Evolutionary conservation across 331 rosid genomes (phyloP), one percentile per base, ranked within the genome.

Genomic region (Prunus yedoensis): DNA sequence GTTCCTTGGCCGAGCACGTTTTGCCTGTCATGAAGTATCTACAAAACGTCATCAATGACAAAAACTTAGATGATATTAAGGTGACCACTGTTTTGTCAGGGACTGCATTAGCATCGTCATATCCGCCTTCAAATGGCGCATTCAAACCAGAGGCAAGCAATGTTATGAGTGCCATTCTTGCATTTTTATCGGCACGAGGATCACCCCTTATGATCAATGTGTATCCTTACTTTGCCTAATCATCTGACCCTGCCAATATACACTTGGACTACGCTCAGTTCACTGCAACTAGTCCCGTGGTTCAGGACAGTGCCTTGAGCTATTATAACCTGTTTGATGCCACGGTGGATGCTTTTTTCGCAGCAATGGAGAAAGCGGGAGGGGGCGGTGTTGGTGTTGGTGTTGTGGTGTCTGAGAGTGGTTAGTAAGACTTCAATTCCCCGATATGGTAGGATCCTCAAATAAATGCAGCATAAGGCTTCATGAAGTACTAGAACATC

Each of bases 271-370:
- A 71, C 5, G 85, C 85, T 0, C 58, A 21, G 28, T 77, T 79
- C 15, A 76, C 51, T 0, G 60, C 57, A 10, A 58, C 50, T 0
- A 18, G 28, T 2, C 46, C 66, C 0, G 68, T 78, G 30, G 81
- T 83, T 67, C 79, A 15, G 13, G 90, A 81, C 4, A 69, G 81
- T 4, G 1, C 0, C 0, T 25, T 71, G 49, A 74, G 63, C 43
- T 78, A 72, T 65, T 23, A 45, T n/a, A 83, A 77, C 78, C 18
- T 78, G 70, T 59, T 81, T 38, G 86, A 86, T 57, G 77, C 70
- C 28, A 81, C 73, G 77, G 73, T 84, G 15, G 86, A 81, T 74
- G 68, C 86, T 1, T 76, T 83, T 54, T 23, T 73, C 0, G 70
- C 74, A 0, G 86, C 83, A 0, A 79, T 81, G 70, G 86, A 76